Evolutionary conservation across 225 moss, liverwort and hornwort genomes (phyloP), one percentile per base, ranked within the genome.

Genomic region (Thuidium tamariscinum): DNA sequence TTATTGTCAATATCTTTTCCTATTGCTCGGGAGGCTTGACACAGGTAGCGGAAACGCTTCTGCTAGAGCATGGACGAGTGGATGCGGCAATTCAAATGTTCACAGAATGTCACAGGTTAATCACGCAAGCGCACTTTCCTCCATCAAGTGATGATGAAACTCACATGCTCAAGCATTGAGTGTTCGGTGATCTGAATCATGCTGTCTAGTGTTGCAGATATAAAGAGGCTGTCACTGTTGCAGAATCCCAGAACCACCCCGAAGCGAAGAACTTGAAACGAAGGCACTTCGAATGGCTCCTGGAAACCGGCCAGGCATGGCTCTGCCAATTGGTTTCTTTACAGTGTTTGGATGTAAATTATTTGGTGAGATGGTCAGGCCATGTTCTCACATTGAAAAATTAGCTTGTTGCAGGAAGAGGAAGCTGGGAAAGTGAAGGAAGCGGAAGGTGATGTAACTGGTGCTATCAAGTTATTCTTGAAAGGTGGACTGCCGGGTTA

Each of bases 341-440:
- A 21, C 11, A 79, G 52, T 85, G 72, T 49, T 68, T 73, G 73
- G 52, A 85, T 46, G 80, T 7, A 69, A 39, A 41, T n/a, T 54
- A 27, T 73, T 46, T 68, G 34, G 71, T n/a, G 44, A 68, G 59
- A 74, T 46, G 29, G 44, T n/a, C 32, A n/a, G 60, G 55, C 29
- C 81, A 49, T 57, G 81, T 60, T 77, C 25, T 29, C 15, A 52
- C 57, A 76, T 10, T 30, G 46, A n/a, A 56, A 34, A 39, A 77
- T 9, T 52, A 51, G 64, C 63, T 36, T n/a, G 48, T 36, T 87
- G 83, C 85, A 99, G 98, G 98, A 99, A 64, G 94, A 92, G 86
- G 95, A 96, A 92, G 98, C 98, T 70, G 98, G 96, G 27, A 93
- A 88, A 83, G 89, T 94, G 61, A 97, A 94, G 82, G 97, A 96